These are phyloP conservation scores for Mycena chlorophos DNA, from an alignment of 768 basidiomycete species.

Conservation along the genomic window DNA sequence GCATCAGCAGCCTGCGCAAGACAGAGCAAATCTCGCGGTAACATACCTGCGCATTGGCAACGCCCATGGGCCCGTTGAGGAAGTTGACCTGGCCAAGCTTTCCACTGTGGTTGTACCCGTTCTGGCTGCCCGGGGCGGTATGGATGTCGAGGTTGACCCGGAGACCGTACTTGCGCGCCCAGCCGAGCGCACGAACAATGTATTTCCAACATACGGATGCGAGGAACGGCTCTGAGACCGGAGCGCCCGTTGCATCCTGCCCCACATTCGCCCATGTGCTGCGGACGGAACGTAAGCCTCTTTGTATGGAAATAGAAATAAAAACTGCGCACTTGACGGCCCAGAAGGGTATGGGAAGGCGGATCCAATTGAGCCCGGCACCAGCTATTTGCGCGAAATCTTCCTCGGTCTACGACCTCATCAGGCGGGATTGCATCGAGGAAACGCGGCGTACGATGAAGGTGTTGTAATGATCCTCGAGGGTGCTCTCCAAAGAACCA, in stretches of 20 bases:
- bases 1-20: too few species aligned
- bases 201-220: conserved; percentile 36
- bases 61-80: conserved; percentile 62
- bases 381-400: conserved; percentile 89
- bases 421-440: conserved; percentile 6
- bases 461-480: conserved; percentile 81
- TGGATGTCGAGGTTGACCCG: conserved; percentile 66
- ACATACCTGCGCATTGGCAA: conserved; percentile 73
- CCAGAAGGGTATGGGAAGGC: conserved; percentile 85
- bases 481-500: conserved; percentile 48
- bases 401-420: conserved; percentile 67
- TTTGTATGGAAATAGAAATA: not conserved
- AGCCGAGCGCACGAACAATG: conserved; percentile 60
- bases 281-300: not conserved
- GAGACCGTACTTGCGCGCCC: conserved; percentile 73
- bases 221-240: conserved; percentile 4
- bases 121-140: conserved; percentile 49
- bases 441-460: conserved; percentile 63
- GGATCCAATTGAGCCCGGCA: conserved; percentile 86
- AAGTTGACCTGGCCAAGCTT: conserved; percentile 40
- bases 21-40: too few species aligned
- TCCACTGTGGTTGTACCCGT: conserved; percentile 49
- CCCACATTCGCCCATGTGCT: conserved; percentile 9
- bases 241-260: not conserved
- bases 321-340: conserved; percentile 54